phyloP scores from a whole-genome alignment of 2,329 filamentous ascomycete genomes.

The Clarireedia paspali region DNA sequence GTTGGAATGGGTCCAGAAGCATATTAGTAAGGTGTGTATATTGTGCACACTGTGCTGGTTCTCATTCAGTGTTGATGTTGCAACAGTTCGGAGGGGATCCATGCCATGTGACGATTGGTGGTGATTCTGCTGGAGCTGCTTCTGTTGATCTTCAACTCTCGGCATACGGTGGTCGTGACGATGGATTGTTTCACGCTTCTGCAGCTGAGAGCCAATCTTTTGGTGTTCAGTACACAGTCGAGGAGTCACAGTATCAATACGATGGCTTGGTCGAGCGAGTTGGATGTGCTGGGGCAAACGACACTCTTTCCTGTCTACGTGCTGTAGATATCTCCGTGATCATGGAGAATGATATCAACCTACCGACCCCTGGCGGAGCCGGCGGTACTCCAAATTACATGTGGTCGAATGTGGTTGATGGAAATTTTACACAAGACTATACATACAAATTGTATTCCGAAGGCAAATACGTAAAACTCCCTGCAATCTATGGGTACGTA shows the following conservation, averaged over 20 bases:
- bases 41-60: neutral
- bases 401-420: slow-evolving; percentile 48
- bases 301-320: slow-evolving; percentile 40
- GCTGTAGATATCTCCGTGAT: slow-evolving; percentile 35
- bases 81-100: slow-evolving; percentile 63
- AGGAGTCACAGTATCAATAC: slow-evolving; percentile 45
- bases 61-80: neutral
- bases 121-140: slow-evolving; percentile 59
- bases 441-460: slow-evolving; percentile 41
- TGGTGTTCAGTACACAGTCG: slow-evolving; percentile 38
- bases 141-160: slow-evolving; percentile 58
- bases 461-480: slow-evolving; percentile 46
- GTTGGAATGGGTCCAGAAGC: slow-evolving; percentile 59
- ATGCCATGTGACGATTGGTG: slow-evolving; percentile 58
- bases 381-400: slow-evolving; percentile 38
- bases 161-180: slow-evolving; percentile 42
- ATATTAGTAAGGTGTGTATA: slow-evolving; percentile 43
- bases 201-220: slow-evolving; percentile 46
- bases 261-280: slow-evolving; percentile 39
- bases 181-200: slow-evolving; percentile 43
- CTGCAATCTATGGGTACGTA: slow-evolving; percentile 38
- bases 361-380: slow-evolving; percentile 30
- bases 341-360: slow-evolving; percentile 35
- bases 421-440: slow-evolving; percentile 41
- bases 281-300: slow-evolving; percentile 31